Base-by-base conservation (phyloP, 2,329 filamentous ascomycete species). In the Colletotrichum tamarilloi region DNA sequence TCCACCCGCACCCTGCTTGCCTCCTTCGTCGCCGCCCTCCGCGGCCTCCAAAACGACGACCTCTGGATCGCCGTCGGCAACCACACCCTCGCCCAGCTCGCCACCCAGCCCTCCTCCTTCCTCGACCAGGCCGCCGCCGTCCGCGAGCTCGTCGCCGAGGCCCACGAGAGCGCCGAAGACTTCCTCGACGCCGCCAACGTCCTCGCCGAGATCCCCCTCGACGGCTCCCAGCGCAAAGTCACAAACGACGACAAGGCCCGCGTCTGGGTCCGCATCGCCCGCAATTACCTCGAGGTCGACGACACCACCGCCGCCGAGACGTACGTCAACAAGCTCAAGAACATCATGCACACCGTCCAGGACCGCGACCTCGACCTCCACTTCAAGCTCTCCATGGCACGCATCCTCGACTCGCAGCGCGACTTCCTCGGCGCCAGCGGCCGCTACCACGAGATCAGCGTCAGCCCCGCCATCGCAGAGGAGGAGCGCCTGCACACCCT, bases 271-370 rank as follows among this genome's bases (percentile, higher is more conserved):
- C 94, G 96, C 73, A 98, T 99, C 80, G 95, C 97, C 80, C 91
- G 97, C 75, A 93, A 97, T 86, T 97, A 97, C 81, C 90, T 99
- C 75, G 96, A 99, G 85, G 94, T 95, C 60, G 96, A 98, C 81
- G 95, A 98, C 84, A 93, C 94, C 9, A 95, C 93, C 1, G 89
- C 90, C 46, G 97, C 97, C 55, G 95, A 97, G 81, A 90, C 89
- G 53, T 97, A 95, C 81, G 89, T 99, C 78, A 98, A 98, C 87
- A 95, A 96, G 83, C 93, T 97, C 82, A 98, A 98, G 85, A 96
- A 97, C 80, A 88, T 98, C 76, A 95, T 98, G 81, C 91, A 94
- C 85, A 92, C 90, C 75, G 91, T 98, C 38, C 85, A 89, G 35
- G 92, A 98, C 81, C 89, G 92, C 52, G 90, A 93, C 74, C 87